A percentile compares a stretch with the other conserved stretches of the same genome.
Evolutionary conservation across 2,329 filamentous ascomycete species (phyloP).

Genomic region (Aspergillus arachidicola): DNA sequence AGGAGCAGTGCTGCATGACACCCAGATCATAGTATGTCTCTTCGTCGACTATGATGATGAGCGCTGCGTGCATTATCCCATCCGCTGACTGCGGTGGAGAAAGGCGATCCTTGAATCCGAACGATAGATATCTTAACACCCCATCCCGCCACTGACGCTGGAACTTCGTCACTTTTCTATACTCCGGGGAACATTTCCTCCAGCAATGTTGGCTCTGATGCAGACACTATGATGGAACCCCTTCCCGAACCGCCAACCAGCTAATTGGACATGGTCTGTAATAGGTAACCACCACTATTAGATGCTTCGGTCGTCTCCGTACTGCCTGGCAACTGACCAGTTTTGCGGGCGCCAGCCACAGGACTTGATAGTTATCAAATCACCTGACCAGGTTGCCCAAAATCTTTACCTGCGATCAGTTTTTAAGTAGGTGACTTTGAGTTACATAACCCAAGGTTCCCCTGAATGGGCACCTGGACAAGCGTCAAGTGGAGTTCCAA

Average conservation of each 20-base stretch:
- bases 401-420: background rate
- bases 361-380: background rate
- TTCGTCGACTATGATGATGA: background rate
- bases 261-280: background rate
- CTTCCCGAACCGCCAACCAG: background rate
- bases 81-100: background rate
- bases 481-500: conserved; percentile 24
- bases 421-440: background rate
- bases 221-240: background rate
- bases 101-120: background rate
- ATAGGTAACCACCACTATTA: background rate
- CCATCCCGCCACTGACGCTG: background rate
- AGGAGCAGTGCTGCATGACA: background rate
- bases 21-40: background rate
- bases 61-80: background rate
- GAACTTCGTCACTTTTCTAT: background rate
- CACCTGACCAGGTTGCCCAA: background rate
- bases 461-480: background rate
- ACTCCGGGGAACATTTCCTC: background rate
- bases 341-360: background rate
- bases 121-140: background rate
- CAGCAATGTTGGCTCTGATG: background rate
- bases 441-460: conserved; percentile 1
- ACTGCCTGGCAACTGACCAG: background rate
- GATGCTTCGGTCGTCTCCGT: background rate